Base-by-base conservation (phyloP, 208 protist species). In the Phytomonas serpens region DNA sequence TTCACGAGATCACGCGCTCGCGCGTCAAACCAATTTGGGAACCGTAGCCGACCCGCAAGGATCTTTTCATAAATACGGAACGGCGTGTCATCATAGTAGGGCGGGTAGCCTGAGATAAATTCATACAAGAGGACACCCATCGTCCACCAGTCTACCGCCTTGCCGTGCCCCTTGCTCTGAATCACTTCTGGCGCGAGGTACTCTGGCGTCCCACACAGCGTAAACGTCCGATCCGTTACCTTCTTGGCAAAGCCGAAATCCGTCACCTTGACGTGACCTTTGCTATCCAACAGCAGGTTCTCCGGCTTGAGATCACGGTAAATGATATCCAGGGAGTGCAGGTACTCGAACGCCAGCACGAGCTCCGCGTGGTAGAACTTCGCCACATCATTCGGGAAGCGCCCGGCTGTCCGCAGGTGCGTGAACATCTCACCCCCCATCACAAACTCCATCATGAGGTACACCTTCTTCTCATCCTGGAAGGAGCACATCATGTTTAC, bases 81-180 rank as follows among this genome's bases (percentile, higher is more conserved):
- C 61, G 89, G 85, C 34, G 94, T 97, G 75, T 96, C 89, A 68
- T 93, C 83, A 81, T 92, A 98, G 80, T 97, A 98, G 31, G 96
- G 95, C 61, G 95, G 85, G 65, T 94, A 89, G 61, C 94, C 96
- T 10, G 93, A 80, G 64, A 98, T 86, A 83, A 98, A 97, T 87
- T 98, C 96, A 76, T 97, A 99, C 47, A 98, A 75, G 40, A 99
- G 72, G 57, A 98, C 92, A 57, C 98, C 98, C 77, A 98, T 94
- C 63, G 88, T 90, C 98, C 98, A 99, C 97, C 96, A 99, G 83
- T 99, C 98, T 33, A 98, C 95, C 34, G 93, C 91, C 82, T 97
- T 98, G 23, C 94, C 94, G 79, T 99, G 94, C 1, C 89, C 92
- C 69, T 94, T 91, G 63, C 88, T 89, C 75, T 89, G 78, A 29